Conservation (phyloP, 2,329 filamentous ascomycete species). For the Penicillium sp. region DNA sequence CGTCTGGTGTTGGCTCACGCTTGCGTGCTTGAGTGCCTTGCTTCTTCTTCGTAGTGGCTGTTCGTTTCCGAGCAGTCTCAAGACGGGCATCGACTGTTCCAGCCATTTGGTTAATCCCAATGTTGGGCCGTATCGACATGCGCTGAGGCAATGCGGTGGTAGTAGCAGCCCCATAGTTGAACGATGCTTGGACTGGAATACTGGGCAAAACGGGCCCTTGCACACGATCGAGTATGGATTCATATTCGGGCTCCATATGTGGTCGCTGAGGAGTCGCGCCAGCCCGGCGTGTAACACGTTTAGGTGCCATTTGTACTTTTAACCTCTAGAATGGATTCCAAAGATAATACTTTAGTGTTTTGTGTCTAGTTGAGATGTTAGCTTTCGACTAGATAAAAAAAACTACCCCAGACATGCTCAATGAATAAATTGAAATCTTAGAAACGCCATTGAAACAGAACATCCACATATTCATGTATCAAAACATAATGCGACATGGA, state of each 20-base stretch:
- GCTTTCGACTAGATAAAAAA: not conserved
- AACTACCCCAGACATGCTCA: not conserved
- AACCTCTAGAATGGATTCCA: not conserved
- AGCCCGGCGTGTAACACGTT: constrained; percentile 20
- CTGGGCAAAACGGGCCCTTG: constrained; percentile 31
- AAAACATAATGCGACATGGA: not conserved
- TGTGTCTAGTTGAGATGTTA: not conserved
- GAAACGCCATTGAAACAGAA: not conserved
- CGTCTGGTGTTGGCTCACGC: constrained; percentile 37
- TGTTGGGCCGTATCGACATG: constrained; percentile 30
- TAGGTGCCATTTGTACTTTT: constrained; percentile 26
- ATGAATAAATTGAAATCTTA: not conserved
- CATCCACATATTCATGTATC: not conserved
- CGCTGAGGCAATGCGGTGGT: constrained; percentile 37
- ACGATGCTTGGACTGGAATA: constrained; percentile 41
- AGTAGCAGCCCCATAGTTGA: constrained; percentile 41
- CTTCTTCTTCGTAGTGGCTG: constrained; percentile 20
- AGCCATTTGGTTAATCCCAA: constrained; percentile 34
- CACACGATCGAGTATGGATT: constrained; percentile 1
- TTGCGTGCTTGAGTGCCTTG: constrained; percentile 14
- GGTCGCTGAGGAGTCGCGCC: constrained; percentile 7
- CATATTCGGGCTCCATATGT: not conserved
- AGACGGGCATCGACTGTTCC: constrained; percentile 33
- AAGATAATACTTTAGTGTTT: not conserved
- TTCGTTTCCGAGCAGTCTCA: constrained; percentile 21